Percentiles rank a stretch among this genome's conserved stretches.
Conservation (phyloP, 768 basidiomycete species). For the Suillus weaverae region DNA sequence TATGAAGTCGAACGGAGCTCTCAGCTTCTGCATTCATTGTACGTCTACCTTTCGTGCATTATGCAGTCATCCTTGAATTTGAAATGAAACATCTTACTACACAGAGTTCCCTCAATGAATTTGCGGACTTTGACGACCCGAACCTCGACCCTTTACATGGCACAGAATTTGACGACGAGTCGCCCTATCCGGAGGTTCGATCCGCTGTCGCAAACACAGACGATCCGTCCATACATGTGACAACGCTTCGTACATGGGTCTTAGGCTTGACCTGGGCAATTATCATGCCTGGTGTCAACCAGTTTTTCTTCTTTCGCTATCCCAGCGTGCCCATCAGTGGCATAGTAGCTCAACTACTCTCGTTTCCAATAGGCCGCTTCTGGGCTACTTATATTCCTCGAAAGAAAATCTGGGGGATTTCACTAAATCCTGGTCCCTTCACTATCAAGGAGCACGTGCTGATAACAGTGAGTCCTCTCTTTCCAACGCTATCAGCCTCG, state of each 20-base stretch:
- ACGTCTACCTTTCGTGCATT: constrained; percentile 5
- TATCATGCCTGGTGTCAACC: constrained; percentile 64
- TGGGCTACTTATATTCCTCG: constrained; percentile 56
- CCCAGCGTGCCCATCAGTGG: constrained; percentile 63
- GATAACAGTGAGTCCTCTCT: constrained; percentile 45
- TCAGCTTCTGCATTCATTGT: constrained; percentile 22
- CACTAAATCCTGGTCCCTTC: constrained; percentile 76
- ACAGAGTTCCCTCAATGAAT: constrained; percentile 10
- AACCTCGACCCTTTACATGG: constrained; percentile 22
- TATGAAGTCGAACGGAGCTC: background rate
- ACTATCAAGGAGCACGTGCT: constrained; percentile 76
- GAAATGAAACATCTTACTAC: background rate
- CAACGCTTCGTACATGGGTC: constrained; percentile 67
- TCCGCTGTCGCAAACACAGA: constrained; percentile 72
- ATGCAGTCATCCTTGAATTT: background rate
- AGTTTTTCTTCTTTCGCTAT: constrained; percentile 78
- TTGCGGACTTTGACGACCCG: constrained; percentile 24
- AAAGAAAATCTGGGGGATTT: constrained; percentile 55
- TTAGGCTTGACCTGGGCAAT: constrained; percentile 74
- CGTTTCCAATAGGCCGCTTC: constrained; percentile 65
- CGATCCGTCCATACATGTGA: constrained; percentile 60
- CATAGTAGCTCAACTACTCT: constrained; percentile 69
- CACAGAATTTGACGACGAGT: constrained; percentile 51
- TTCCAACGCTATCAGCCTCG: constrained; percentile 28
- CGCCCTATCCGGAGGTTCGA: constrained; percentile 72